Evolutionary conservation across 495 filamentous ascomycete genomes (phyloP), one percentile per base, ranked within the genome.

Genomic region (Aspergillus biplanus): DNA sequence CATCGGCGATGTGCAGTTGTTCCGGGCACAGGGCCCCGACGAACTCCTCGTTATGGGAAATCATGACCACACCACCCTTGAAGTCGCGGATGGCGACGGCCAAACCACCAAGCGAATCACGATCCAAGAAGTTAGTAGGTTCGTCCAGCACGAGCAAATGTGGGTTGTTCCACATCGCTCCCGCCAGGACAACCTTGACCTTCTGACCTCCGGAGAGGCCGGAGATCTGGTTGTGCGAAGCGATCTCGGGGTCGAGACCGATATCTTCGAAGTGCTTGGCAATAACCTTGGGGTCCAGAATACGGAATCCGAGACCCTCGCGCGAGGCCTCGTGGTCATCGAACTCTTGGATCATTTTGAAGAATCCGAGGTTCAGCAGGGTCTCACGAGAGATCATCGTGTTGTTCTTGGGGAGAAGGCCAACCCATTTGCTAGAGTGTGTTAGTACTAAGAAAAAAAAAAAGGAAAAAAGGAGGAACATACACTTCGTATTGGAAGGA

Each of bases 11-110:
- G 78, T 97, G 90, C 89, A 95, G 94, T 75, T 97, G 92, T 79
- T 99, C 95, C 21, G 89, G 88, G 72, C 94, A 93, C 11, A 99
- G 87, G 4, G 94, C 93, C 63, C 93, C 92, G 50, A 98, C 93
- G 71, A 99, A 99, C 74, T 99, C 96, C 69, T 97, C 91, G 86
- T 98, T 97, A 82, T 99, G 95, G 67, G 93, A 97, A 72, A 99
- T 99, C 90, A 99, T 96, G 64, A 98, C 91, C 3, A 98, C 96
- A 73, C 95, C 95, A 62, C 95, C 95, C 77, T 92, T 94, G 86
- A 93, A 99, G 72, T 99, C 95, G 65, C 92, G 91, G 72, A 99
- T 97, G 60, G 95, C 95, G 37, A 96, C 93, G 18, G 95, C 93
- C 59, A 99, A 82, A 73, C 94, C 95, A 68, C 95, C 95, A 8